phyloP scores from a whole-genome alignment of 495 filamentous ascomycete genomes.

The Gamarada debralockiae region DNA sequence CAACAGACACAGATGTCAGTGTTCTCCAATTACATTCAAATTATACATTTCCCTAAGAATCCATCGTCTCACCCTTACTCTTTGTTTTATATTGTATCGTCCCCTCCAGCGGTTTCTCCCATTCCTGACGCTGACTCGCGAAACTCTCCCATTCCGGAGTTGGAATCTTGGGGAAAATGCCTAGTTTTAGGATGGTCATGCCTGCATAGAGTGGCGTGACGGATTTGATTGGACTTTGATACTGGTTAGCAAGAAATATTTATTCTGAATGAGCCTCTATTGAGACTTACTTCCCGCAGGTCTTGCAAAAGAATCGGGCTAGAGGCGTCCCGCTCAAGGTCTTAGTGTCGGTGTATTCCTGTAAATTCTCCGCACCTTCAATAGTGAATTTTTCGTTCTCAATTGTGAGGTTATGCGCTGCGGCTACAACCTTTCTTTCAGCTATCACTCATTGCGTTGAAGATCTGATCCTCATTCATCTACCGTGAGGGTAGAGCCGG shows the following conservation, averaged over 20 bases:
- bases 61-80: slow-evolving; percentile 17
- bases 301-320: slow-evolving; percentile 34
- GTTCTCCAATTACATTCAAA: too few relatives aligned
- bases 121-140: slow-evolving; percentile 28
- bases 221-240: slow-evolving; percentile 33
- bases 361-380: slow-evolving; percentile 32
- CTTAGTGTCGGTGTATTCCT: slow-evolving; percentile 29
- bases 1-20: too few relatives aligned
- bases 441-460: too few relatives aligned
- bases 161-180: slow-evolving; percentile 39
- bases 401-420: slow-evolving; percentile 32
- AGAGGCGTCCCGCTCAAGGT: slow-evolving; percentile 36
- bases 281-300: slow-evolving; percentile 34
- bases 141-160: slow-evolving; percentile 36
- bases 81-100: slow-evolving; percentile 21
- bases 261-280: neutral
- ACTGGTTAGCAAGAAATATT: neutral
- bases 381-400: slow-evolving; percentile 36
- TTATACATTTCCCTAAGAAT: neutral
- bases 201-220: slow-evolving; percentile 25
- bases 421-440: neutral
- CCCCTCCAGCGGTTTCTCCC: slow-evolving; percentile 27
- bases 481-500: too few relatives aligned
- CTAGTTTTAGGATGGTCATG: slow-evolving; percentile 38
- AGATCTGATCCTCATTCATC: too few relatives aligned